phyloP scores from a whole-genome alignment of 805 yeast species.

The Teunomyces kruisii region DNA sequence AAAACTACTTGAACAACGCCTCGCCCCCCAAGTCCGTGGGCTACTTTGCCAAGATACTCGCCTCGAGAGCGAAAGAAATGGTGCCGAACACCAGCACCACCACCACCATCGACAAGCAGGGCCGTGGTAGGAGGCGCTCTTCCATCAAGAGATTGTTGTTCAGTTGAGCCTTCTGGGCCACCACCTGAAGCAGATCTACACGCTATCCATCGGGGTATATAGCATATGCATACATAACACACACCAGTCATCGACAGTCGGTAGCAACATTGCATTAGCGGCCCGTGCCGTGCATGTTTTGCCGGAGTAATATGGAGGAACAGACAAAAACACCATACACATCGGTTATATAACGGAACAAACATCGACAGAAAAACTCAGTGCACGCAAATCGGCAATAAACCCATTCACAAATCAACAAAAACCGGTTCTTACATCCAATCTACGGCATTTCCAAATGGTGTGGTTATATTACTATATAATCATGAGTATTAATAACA shows the following conservation, averaged over 20 bases:
- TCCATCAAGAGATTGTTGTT: neutral
- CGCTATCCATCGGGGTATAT: neutral
- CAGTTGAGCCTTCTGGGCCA: neutral
- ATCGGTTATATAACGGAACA: too few species aligned
- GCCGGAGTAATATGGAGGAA: too few species aligned
- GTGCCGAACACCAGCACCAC: neutral
- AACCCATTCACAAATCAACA: too few species aligned
- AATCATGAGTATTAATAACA: conserved; percentile 4
- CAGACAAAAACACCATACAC: too few species aligned
- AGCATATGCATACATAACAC: too few species aligned
- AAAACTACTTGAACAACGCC: conserved; percentile 9
- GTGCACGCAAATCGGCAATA: too few species aligned
- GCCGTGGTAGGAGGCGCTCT: neutral
- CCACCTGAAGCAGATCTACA: neutral
- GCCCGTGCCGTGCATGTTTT: too few species aligned
- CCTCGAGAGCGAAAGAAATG: neutral
- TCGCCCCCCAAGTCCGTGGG: neutral
- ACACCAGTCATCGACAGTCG: too few species aligned
- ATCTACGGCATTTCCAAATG: neutral
- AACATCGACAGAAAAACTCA: too few species aligned
- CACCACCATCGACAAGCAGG: neutral
- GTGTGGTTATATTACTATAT: conserved; percentile 5
- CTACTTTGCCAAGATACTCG: conserved; percentile 1
- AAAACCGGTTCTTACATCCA: too few species aligned
- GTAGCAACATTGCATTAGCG: too few species aligned